Conservation (phyloP, 192 early-diverging fungal species). For the Coemansia guatemalensis region DNA sequence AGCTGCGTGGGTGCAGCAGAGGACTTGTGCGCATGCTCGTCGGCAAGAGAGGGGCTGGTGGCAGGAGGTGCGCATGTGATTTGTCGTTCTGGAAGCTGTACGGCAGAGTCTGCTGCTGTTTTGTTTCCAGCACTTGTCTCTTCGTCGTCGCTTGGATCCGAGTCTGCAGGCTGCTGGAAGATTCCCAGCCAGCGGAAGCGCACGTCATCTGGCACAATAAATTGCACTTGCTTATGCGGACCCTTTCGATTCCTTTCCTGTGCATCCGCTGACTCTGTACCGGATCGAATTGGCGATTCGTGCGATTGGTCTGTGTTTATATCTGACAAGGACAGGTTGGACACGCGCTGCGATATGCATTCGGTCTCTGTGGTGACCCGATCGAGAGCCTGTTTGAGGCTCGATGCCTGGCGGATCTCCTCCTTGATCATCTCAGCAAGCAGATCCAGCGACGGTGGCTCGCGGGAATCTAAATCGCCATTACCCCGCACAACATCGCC, state of each 20-base stretch:
- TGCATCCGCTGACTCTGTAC: neutral
- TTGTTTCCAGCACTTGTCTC: neutral
- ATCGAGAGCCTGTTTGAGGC: slow-evolving; percentile 46
- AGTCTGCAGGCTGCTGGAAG: slow-evolving; percentile 42
- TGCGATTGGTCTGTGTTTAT: neutral
- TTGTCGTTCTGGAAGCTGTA: neutral
- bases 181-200: slow-evolving; percentile 55
- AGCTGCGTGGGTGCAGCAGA: neutral
- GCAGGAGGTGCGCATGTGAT: neutral
- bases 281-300: neutral
- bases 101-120: neutral
- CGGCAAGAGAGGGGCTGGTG: neutral
- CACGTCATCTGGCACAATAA: slow-evolving; percentile 49
- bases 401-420: slow-evolving; percentile 54
- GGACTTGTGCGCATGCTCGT: slow-evolving; percentile 5
- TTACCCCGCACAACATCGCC: slow-evolving; percentile 3
- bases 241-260: neutral
- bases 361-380: slow-evolving; percentile 37
- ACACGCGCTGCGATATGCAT: slow-evolving; percentile 32
- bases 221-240: slow-evolving; percentile 36
- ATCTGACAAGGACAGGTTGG: slow-evolving; percentile 15
- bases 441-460: slow-evolving; percentile 44
- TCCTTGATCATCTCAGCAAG: slow-evolving; percentile 54
- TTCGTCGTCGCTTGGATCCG: slow-evolving; percentile 3
- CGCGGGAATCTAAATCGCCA: slow-evolving; percentile 11